Evolutionary conservation across 306 rosid genomes (phyloP).

Genomic region (Trichosanthes truncata): DNA sequence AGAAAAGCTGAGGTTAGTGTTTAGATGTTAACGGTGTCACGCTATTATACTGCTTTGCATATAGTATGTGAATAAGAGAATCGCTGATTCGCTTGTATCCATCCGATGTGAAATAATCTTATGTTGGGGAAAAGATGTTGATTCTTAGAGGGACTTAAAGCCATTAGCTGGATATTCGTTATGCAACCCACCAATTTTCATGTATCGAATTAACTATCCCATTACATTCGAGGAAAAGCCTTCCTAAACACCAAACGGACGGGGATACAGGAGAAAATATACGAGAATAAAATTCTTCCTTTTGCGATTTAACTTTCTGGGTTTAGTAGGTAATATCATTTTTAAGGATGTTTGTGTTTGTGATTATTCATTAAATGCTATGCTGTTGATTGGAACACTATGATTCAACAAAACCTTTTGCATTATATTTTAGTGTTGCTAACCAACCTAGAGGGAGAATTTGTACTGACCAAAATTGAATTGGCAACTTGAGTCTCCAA

Average conservation of each 20-base stretch:
- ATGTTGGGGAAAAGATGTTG: neutral
- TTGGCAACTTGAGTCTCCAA: neutral
- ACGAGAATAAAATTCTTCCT: neutral
- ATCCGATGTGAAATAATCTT: neutral
- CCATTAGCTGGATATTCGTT: neutral
- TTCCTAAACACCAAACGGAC: neutral
- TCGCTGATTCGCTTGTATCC: neutral
- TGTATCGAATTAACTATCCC: neutral
- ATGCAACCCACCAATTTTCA: neutral
- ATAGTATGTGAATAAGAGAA: neutral
- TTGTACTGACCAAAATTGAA: neutral
- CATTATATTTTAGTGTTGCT: neutral
- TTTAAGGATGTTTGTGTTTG: neutral
- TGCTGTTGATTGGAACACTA: neutral
- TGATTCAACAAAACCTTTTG: neutral
- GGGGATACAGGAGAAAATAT: neutral
- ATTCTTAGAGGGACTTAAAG: neutral
- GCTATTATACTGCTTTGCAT: neutral
- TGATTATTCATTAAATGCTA: neutral
- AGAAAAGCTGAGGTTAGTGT: conserved; percentile 76
- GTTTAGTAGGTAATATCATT: neutral
- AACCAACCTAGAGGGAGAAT: neutral
- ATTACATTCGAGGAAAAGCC: neutral
- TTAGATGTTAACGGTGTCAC: neutral
- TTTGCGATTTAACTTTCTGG: neutral